A percentile compares a stretch with the other conserved stretches of the same genome.
These are phyloP conservation scores for Magnaporthiopsis rhizophila DNA, from an alignment of 2,329 filamentous ascomycete genomes.

Conservation along the genomic window DNA sequence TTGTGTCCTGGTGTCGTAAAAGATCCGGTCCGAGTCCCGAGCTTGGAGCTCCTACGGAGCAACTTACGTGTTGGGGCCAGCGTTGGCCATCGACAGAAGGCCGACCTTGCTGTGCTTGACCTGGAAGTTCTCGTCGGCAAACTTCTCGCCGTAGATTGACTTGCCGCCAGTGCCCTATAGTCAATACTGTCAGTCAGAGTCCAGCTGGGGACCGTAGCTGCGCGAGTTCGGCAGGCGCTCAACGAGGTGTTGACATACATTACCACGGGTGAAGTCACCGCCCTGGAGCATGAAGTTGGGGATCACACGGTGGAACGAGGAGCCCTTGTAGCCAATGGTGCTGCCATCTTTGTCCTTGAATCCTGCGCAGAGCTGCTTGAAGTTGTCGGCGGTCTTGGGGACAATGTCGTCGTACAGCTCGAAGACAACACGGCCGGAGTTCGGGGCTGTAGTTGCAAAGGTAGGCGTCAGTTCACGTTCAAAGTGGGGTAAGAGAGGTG, in stretches of 20 bases:
- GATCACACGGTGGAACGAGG: conserved; percentile 88
- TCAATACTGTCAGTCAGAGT: conserved; percentile 5
- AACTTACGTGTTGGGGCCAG: conserved; percentile 80
- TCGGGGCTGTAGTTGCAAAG: background rate
- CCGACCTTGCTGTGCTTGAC: conserved; percentile 65
- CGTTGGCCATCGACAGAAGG: conserved; percentile 92
- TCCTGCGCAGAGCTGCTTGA: conserved; percentile 73
- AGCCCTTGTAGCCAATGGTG: conserved; percentile 76
- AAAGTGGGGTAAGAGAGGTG: conserved; percentile 34
- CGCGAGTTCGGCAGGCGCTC: background rate
- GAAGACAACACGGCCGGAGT: conserved; percentile 63
- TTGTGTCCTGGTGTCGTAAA: background rate
- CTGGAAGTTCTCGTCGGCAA: conserved; percentile 86
- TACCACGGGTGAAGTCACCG: conserved; percentile 88
- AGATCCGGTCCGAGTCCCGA: background rate
- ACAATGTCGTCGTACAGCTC: conserved; percentile 78
- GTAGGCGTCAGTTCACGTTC: conserved; percentile 21
- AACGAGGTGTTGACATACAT: conserved; percentile 50
- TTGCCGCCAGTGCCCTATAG: conserved; percentile 79
- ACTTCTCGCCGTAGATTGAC: conserved; percentile 94
- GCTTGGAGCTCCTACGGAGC: too few relatives aligned
- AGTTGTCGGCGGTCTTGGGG: conserved; percentile 83
- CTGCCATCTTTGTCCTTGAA: conserved; percentile 38
- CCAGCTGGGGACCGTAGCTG: background rate
- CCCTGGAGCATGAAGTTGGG: conserved; percentile 93